Conservation (phyloP, 768 basidiomycete species). For the Suillus americanus region DNA sequence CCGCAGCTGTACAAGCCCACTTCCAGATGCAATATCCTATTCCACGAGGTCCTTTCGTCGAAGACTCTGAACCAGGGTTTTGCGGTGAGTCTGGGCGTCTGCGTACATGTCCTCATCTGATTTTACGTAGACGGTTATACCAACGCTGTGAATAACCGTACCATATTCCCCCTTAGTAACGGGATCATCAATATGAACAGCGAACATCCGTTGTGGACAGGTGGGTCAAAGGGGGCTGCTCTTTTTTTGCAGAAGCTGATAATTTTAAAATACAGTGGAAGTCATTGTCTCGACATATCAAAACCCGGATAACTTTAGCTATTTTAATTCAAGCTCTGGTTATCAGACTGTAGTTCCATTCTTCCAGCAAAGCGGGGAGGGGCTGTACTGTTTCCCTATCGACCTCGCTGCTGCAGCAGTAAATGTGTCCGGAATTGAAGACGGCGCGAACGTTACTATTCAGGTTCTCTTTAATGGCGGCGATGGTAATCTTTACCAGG, state of each 20-base stretch:
- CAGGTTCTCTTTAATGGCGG: slow-evolving; percentile 69
- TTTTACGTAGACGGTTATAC: slow-evolving; percentile 59
- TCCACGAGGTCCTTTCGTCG: slow-evolving; percentile 69
- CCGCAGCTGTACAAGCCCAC: slow-evolving; percentile 59
- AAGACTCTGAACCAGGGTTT: slow-evolving; percentile 55
- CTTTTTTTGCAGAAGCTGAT: slow-evolving; percentile 4
- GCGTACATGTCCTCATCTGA: background rate
- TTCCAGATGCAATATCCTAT: slow-evolving; percentile 78
- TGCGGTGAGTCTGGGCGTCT: slow-evolving; percentile 51
- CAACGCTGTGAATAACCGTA: slow-evolving; percentile 51
- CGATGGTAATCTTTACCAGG: slow-evolving; percentile 73
- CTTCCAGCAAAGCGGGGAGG: slow-evolving; percentile 53
- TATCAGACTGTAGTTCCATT: slow-evolving; percentile 44
- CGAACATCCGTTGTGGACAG: slow-evolving; percentile 61
- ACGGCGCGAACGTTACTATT: slow-evolving; percentile 75
- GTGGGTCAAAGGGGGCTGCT: slow-evolving; percentile 35
- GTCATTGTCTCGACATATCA: slow-evolving; percentile 53
- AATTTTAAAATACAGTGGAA: slow-evolving; percentile 37
- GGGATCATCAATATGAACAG: slow-evolving; percentile 65
- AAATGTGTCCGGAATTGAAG: slow-evolving; percentile 47
- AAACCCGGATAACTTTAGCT: slow-evolving; percentile 60
- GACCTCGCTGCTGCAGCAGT: slow-evolving; percentile 49
- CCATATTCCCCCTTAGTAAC: slow-evolving; percentile 63
- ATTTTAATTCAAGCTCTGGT: slow-evolving; percentile 51
- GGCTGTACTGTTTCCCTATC: slow-evolving; percentile 66